Evolutionary conservation across 1,284 basidiomycete genomes (phyloP).

Genomic region (Somion occarium): DNA sequence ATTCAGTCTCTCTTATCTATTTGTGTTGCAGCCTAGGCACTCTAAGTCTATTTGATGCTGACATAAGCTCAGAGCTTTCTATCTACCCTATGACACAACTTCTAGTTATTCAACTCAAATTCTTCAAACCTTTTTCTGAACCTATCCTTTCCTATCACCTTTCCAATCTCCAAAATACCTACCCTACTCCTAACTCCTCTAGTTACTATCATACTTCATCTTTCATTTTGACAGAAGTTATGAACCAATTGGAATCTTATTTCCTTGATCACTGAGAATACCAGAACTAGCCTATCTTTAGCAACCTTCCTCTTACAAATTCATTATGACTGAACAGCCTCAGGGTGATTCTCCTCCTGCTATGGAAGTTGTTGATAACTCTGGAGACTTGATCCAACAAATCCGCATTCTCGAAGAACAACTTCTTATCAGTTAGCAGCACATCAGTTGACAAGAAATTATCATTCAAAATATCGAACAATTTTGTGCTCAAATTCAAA

Average conservation of each 20-base stretch:
- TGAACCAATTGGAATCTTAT: no score
- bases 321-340: neutral
- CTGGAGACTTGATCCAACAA: neutral
- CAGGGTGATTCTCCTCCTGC: neutral
- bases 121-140: neutral
- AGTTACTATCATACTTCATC: neutral
- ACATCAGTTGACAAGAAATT: no score
- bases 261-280: neutral
- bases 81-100: neutral
- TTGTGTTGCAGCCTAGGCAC: neutral
- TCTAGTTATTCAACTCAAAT: neutral
- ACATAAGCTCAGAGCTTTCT: slow-evolving; percentile 2
- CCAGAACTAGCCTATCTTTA: no score
- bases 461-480: no score
- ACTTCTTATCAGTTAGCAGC: no score
- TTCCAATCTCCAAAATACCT: neutral
- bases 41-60: slow-evolving; percentile 2
- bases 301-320: neutral
- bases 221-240: neutral
- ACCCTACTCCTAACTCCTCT: neutral
- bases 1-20: neutral
- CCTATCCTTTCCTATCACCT: neutral
- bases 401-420: neutral
- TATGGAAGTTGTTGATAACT: neutral
- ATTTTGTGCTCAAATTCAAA: no score